Conservation (phyloP, 306 rosid genomes). For the Rosa chinensis region DNA sequence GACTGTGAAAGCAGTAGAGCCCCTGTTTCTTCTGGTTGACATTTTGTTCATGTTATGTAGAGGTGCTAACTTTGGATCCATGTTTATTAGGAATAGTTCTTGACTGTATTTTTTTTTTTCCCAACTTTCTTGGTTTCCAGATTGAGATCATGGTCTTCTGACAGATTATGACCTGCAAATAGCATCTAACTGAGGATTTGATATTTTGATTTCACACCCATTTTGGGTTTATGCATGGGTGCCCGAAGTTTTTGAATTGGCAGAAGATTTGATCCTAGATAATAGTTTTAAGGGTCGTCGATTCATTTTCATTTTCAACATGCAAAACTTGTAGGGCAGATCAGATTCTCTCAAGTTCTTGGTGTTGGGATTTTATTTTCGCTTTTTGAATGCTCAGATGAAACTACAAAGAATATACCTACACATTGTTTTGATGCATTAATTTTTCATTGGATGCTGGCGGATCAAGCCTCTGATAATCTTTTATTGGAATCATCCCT, state of each 20-base stretch:
- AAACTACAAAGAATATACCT: not conserved
- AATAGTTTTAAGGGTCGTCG: not conserved
- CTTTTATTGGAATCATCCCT: constrained; percentile 17
- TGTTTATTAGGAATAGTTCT: not conserved
- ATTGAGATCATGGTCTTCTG: not conserved
- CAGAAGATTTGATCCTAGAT: not conserved
- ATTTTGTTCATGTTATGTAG: not conserved
- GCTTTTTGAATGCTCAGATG: not conserved
- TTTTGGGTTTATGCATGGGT: not conserved
- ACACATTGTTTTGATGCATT: not conserved
- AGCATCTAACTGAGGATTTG: not conserved
- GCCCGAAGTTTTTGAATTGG: not conserved
- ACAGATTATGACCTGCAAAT: too few relatives aligned
- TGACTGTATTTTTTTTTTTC: not conserved
- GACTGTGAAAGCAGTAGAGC: not conserved
- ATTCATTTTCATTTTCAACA: not conserved
- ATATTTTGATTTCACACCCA: not conserved
- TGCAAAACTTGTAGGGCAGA: not conserved
- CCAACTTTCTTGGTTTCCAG: not conserved
- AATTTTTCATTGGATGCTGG: constrained; percentile 8
- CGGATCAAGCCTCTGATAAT: constrained; percentile 29
- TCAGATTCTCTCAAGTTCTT: not conserved
- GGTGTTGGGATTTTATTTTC: not conserved
- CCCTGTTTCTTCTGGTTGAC: not conserved
- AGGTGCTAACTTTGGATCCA: not conserved